A percentile compares a stretch with the other conserved stretches of the same genome.
Conservation (phyloP, 768 basidiomycete genomes). For the Rhodotorula diobovata region DNA sequence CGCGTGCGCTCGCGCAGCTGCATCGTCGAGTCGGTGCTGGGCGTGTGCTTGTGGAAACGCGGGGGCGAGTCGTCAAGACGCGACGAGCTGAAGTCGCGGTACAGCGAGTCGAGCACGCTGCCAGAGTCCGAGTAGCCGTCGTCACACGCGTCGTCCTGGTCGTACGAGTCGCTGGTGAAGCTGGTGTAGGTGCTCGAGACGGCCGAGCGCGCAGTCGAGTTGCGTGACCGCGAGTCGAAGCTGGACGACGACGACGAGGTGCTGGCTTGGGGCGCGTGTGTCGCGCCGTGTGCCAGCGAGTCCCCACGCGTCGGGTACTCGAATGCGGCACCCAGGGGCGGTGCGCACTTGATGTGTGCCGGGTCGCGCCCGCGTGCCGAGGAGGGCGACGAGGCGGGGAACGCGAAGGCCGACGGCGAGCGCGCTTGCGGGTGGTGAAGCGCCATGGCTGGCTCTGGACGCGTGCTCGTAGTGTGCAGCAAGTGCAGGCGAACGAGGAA, state of each 20-base stretch:
- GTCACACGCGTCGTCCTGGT: background rate
- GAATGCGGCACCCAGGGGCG: background rate
- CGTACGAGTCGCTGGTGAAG: conserved; percentile 7
- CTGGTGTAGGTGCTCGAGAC: background rate
- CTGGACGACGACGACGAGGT: background rate
- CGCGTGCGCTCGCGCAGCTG: conserved; percentile 23
- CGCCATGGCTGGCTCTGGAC: background rate
- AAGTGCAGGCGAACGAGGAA: background rate
- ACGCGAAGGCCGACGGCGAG: conserved; percentile 25
- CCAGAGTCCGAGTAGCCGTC: conserved; percentile 9
- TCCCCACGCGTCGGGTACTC: background rate
- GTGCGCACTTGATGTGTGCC: background rate
- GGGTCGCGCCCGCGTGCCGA: background rate
- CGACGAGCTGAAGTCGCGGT: background rate
- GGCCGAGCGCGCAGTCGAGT: background rate
- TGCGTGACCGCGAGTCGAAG: background rate
- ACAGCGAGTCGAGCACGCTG: conserved; percentile 28
- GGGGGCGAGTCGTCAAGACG: conserved; percentile 1
- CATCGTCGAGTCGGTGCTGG: background rate
- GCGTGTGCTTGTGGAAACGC: background rate
- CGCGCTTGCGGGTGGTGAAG: background rate
- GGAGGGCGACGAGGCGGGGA: background rate
- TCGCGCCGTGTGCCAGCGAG: conserved; percentile 1
- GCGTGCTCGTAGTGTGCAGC: background rate
- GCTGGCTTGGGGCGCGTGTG: background rate